Evolutionary conservation across 2,329 filamentous ascomycete genomes (phyloP).

Genomic region (Tolypocladium tundrense): DNA sequence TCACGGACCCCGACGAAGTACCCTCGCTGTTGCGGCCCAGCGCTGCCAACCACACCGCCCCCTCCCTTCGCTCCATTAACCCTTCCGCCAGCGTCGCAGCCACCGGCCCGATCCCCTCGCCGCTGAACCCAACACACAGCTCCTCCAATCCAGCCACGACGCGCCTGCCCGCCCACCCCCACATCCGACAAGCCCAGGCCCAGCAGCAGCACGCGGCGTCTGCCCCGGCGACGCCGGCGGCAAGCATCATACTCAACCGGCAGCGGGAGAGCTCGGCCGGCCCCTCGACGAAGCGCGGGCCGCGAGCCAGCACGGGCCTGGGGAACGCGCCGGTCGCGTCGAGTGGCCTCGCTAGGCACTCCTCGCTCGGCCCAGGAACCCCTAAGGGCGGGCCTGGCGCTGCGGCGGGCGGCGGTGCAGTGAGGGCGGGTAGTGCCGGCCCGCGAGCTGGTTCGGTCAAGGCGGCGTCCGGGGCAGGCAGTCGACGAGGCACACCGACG

Average conservation of each 20-base stretch:
- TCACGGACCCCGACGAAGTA: constrained; percentile 51
- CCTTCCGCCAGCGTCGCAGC: constrained; percentile 25
- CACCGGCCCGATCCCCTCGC: constrained; percentile 13
- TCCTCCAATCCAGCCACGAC: constrained; percentile 31
- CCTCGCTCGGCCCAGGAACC: constrained; percentile 52
- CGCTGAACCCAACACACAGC: constrained; percentile 13
- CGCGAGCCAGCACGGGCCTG: constrained; percentile 36
- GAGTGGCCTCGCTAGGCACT: constrained; percentile 50
- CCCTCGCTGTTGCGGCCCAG: constrained; percentile 52
- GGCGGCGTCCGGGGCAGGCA: constrained; percentile 23
- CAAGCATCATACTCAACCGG: constrained; percentile 47
- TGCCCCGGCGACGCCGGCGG: constrained; percentile 50
- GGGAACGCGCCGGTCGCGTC: constrained; percentile 39
- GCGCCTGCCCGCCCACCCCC: constrained; percentile 31
- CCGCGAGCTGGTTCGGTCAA: constrained; percentile 42
- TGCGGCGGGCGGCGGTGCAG: constrained; percentile 18
- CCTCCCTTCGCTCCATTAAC: constrained; percentile 31
- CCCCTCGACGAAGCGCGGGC: constrained; percentile 44
- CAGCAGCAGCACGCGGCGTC: constrained; percentile 41
- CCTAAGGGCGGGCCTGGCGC: constrained; percentile 33
- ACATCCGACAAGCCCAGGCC: constrained; percentile 39
- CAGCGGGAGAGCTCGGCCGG: constrained; percentile 51
- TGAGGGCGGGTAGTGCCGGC: constrained; percentile 48
- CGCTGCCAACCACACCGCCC: constrained; percentile 38
- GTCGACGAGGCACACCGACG: constrained; percentile 39